Percentiles rank a stretch among this genome's conserved stretches.
These are phyloP conservation scores for Sistotremastrum suecicum DNA, from an alignment of 768 basidiomycete species.

Conservation along the genomic window DNA sequence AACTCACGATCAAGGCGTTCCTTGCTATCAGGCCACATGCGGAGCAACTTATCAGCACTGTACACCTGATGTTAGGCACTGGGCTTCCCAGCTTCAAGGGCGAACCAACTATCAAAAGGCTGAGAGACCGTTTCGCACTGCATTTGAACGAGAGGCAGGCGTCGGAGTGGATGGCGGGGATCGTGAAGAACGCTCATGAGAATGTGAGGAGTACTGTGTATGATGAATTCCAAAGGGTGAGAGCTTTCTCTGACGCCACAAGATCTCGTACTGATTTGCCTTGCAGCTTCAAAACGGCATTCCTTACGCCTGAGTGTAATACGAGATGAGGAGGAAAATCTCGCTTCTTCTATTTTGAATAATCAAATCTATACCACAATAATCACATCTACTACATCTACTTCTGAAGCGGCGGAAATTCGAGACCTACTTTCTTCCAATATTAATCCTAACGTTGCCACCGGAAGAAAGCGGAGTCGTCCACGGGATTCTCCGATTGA, in stretches of 20 bases:
- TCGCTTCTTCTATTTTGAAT: no score
- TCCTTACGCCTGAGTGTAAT: no score
- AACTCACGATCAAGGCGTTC: conserved; percentile 92
- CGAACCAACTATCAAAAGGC: conserved; percentile 75
- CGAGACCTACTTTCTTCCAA: no score
- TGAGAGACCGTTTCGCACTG: conserved; percentile 77
- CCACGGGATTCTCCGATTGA: no score
- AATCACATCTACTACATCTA: no score
- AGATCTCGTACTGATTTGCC: neutral
- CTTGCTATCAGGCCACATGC: conserved; percentile 91
- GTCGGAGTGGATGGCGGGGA: conserved; percentile 83
- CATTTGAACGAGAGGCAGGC: conserved; percentile 79
- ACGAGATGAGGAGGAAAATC: no score
- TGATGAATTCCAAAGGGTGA: conserved; percentile 86
- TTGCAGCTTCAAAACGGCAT: no score
- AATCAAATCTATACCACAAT: no score
- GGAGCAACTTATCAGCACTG: conserved; percentile 78
- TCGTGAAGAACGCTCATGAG: conserved; percentile 88
- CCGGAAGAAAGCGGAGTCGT: no score
- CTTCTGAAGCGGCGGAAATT: no score
- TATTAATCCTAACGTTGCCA: no score
- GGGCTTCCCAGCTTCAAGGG: conserved; percentile 96
- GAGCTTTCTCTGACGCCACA: conserved; percentile 12
- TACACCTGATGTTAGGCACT: conserved; percentile 89
- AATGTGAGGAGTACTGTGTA: conserved; percentile 89